These are phyloP conservation scores for Pythium guiyangense DNA, from an alignment of 352 stramenopile genomes.

Conservation along the genomic window DNA sequence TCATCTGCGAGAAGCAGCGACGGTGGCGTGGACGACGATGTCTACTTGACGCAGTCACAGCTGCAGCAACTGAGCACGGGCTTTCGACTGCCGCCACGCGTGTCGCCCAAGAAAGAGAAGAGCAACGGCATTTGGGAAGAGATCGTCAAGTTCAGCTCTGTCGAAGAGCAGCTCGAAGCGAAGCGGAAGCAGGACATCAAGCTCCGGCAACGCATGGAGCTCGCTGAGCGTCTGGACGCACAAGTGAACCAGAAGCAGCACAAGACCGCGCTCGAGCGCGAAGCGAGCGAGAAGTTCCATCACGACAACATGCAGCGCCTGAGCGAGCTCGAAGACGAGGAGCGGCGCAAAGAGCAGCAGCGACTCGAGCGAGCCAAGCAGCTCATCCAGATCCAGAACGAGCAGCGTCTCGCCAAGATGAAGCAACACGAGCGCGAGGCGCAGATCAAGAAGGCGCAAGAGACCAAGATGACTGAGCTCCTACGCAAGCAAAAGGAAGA, in stretches of 20 bases:
- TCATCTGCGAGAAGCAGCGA: neutral
- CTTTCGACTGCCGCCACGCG: constrained; percentile 54
- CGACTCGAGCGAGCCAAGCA: constrained; percentile 49
- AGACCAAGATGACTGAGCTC: constrained; percentile 41
- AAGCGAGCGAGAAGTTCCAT: constrained; percentile 45
- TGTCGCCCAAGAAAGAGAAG: constrained; percentile 73
- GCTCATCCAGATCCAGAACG: constrained; percentile 62
- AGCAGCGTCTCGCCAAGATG: constrained; percentile 59
- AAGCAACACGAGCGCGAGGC: constrained; percentile 47
- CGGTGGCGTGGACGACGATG: constrained; percentile 26
- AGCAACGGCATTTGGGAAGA: constrained; percentile 79
- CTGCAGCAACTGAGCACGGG: constrained; percentile 65
- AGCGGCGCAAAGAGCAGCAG: constrained; percentile 51
- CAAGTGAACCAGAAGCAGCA: constrained; percentile 51
- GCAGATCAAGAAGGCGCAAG: constrained; percentile 45
- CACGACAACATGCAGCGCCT: constrained; percentile 43
- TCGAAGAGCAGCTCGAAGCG: constrained; percentile 63
- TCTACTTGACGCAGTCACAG: constrained; percentile 68
- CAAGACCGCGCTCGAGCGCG: constrained; percentile 27
- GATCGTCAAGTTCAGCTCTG: constrained; percentile 72
- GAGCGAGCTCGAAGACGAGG: constrained; percentile 41
- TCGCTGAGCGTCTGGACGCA: constrained; percentile 38
- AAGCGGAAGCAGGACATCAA: constrained; percentile 31
- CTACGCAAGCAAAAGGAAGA: constrained; percentile 51
- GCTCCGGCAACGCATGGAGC: constrained; percentile 23